Evolutionary conservation across 2,329 filamentous ascomycete species (phyloP).

Genomic region (Chrysoporthe austroafricana): DNA sequence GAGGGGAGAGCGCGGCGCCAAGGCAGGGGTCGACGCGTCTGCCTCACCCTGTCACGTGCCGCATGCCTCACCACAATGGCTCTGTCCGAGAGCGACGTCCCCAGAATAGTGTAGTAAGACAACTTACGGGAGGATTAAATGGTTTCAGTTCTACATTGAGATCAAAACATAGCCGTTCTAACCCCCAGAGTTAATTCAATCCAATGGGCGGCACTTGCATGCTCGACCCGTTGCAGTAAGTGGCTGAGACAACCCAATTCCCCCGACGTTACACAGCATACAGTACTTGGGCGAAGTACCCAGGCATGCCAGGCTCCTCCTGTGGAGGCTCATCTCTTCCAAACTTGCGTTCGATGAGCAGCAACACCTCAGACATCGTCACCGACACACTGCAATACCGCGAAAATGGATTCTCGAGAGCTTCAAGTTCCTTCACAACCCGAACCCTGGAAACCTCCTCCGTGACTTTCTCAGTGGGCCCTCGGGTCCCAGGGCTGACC

Average conservation of each 20-base stretch:
- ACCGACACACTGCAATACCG: neutral
- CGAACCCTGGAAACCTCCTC: constrained; percentile 11
- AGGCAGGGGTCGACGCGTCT: constrained; percentile 26
- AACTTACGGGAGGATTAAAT: neutral
- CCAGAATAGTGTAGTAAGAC: too few species aligned
- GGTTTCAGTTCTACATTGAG: too few species aligned
- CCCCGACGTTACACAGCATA: neutral
- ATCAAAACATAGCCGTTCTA: too few species aligned
- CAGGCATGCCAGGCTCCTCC: too few species aligned
- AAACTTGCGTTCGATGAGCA: neutral
- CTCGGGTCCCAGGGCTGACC: neutral
- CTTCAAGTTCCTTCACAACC: neutral
- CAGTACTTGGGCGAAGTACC: neutral
- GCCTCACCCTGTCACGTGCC: constrained; percentile 29
- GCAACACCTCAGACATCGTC: neutral
- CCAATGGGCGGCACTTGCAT: neutral
- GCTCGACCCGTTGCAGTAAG: neutral
- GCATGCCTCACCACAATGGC: neutral
- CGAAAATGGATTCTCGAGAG: neutral
- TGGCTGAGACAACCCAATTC: neutral
- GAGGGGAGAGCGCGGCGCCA: constrained; percentile 21
- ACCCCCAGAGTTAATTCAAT: too few species aligned
- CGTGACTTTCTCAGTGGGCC: neutral
- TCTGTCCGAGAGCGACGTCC: neutral
- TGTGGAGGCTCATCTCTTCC: neutral